Conservation (phyloP, 139 green algal genomes). For the Chlorella vulgaris region DNA sequence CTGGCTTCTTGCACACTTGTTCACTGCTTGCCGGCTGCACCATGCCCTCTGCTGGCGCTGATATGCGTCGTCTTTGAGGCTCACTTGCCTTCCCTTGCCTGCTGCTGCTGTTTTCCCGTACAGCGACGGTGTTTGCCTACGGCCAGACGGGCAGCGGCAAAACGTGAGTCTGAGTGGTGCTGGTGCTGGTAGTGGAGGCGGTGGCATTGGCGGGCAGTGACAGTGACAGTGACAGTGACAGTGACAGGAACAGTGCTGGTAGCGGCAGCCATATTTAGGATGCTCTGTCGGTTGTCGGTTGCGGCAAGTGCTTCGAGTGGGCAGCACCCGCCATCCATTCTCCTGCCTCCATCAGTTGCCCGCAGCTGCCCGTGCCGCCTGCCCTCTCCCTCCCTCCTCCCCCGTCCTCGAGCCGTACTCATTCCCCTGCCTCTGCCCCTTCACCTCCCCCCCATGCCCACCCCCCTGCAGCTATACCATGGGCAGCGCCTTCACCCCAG, state of each 20-base stretch:
- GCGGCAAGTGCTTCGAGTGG: neutral
- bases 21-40: too few relatives aligned
- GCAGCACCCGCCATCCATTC: neutral
- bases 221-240: too few relatives aligned
- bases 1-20: too few relatives aligned
- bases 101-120: neutral
- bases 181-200: neutral
- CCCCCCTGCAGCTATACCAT: slow-evolving; percentile 76
- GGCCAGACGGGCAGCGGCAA: slow-evolving; percentile 79
- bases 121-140: slow-evolving; percentile 57
- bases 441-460: too few relatives aligned
- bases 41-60: neutral
- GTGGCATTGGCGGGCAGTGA: too few relatives aligned
- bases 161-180: slow-evolving; percentile 53
- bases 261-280: too few relatives aligned
- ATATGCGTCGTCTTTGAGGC: neutral
- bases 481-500: slow-evolving; percentile 73
- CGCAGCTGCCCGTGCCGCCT: too few relatives aligned
- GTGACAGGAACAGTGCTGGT: too few relatives aligned
- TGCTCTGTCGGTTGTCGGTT: neutral
- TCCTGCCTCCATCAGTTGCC: neutral
- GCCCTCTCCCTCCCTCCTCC: too few relatives aligned
- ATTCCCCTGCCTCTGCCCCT: too few relatives aligned
- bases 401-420: too few relatives aligned
- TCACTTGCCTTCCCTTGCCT: neutral